These are phyloP conservation scores for Fraxinus velutina DNA, from an alignment of 305 asterid species.

Conservation along the genomic window DNA sequence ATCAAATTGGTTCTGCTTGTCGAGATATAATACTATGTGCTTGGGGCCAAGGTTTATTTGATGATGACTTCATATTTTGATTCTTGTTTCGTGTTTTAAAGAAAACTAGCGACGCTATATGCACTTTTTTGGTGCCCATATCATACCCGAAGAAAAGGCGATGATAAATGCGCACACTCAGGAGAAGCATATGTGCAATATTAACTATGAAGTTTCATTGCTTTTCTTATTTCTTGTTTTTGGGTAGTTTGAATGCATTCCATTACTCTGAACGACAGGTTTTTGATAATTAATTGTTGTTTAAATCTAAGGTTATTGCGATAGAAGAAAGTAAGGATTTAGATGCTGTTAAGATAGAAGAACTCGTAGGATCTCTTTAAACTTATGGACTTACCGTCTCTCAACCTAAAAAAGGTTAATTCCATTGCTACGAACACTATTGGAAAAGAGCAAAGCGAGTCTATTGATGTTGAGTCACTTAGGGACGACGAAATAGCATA, in stretches of 20 bases:
- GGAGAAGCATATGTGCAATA: background rate
- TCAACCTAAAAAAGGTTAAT: no score
- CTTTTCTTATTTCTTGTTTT: background rate
- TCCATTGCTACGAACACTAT: no score
- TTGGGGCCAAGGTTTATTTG: background rate
- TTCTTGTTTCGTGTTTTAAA: background rate
- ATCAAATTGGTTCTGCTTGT: constrained; percentile 18
- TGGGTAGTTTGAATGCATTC: background rate
- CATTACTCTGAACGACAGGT: background rate
- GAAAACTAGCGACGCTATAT: background rate
- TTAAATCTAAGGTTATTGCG: no score
- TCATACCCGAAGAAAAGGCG: background rate
- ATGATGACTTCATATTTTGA: background rate
- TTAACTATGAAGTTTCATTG: background rate
- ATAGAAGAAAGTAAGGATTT: no score
- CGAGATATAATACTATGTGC: background rate
- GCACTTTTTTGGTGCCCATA: background rate
- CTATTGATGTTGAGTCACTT: no score
- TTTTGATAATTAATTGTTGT: background rate
- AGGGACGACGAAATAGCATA: no score
- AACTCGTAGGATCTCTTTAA: no score
- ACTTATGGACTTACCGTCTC: no score
- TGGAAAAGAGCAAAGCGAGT: no score
- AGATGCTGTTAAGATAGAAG: no score
- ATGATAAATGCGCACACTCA: background rate